Conservation (phyloP, 176 grass and related monocot species). For the Oryza officinalis region DNA sequence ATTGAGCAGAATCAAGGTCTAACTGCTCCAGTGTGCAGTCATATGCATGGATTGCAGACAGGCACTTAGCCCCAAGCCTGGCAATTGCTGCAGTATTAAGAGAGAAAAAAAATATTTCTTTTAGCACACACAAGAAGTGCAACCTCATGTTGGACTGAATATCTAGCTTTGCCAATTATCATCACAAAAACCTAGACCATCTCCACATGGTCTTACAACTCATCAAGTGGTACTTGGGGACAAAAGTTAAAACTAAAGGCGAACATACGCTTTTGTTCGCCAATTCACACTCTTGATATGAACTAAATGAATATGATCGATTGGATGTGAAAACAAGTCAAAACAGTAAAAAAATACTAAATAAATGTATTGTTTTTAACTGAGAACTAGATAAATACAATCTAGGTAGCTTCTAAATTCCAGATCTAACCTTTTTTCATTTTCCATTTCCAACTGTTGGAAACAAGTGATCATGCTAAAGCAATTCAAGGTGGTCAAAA, state of each 20-base stretch:
- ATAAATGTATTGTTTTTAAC: not conserved
- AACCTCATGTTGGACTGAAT: not conserved
- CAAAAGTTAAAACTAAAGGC: not conserved
- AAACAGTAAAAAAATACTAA: not conserved
- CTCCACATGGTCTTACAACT: not conserved
- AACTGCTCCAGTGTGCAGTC: slow-evolving; percentile 77
- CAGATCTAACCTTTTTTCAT: not conserved
- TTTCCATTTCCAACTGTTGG: not conserved
- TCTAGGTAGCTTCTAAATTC: slow-evolving; percentile 9
- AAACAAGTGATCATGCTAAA: slow-evolving; percentile 21
- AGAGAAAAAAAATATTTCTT: not conserved
- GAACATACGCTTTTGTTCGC: not conserved
- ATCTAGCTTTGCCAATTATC: not conserved
- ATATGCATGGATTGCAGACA: slow-evolving; percentile 83
- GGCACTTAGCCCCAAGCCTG: slow-evolving; percentile 87
- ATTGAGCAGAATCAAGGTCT: slow-evolving; percentile 68
- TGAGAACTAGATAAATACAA: not conserved
- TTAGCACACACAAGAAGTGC: slow-evolving; percentile 2
- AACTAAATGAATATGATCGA: not conserved
- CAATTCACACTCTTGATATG: not conserved
- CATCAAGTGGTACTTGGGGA: not conserved
- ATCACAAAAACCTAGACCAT: not conserved
- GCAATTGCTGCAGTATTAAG: slow-evolving; percentile 61
- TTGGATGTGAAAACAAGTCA: not conserved
- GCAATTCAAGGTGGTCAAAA: slow-evolving; percentile 1